phyloP scores from a whole-genome alignment of 495 filamentous ascomycete species.

The Penicillium maclennaniae region DNA sequence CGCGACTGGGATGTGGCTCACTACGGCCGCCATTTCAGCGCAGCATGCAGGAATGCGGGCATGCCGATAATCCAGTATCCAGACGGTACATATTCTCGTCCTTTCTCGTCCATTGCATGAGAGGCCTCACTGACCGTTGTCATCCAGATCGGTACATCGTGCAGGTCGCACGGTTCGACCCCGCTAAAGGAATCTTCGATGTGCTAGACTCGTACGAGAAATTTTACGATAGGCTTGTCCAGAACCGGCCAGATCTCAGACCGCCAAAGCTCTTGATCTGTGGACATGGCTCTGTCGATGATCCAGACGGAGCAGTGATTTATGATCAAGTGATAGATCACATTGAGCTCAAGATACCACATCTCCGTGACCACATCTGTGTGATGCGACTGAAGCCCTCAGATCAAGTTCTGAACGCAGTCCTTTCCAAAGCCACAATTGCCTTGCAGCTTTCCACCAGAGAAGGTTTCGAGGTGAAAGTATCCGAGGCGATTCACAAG shows the following conservation, averaged over 20 bases:
- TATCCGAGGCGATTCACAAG: constrained; percentile 82
- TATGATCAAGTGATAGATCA: constrained; percentile 67
- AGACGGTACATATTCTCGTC: constrained; percentile 39
- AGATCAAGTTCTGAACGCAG: constrained; percentile 76
- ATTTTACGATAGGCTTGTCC: constrained; percentile 58
- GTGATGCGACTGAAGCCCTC: constrained; percentile 74
- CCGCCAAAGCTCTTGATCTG: constrained; percentile 73
- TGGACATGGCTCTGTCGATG: constrained; percentile 82
- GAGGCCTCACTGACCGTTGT: background rate
- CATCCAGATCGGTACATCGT: constrained; percentile 65
- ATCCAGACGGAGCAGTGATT: constrained; percentile 72
- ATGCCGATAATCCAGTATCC: constrained; percentile 67
- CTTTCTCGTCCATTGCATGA: background rate
- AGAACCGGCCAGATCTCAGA: constrained; percentile 35
- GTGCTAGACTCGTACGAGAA: constrained; percentile 75
- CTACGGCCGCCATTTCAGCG: constrained; percentile 73
- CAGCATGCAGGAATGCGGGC: constrained; percentile 48
- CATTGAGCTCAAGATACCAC: constrained; percentile 53
- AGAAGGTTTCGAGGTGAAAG: constrained; percentile 89
- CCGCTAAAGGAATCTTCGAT: constrained; percentile 78
- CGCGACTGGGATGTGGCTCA: constrained; percentile 69
- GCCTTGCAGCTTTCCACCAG: constrained; percentile 77
- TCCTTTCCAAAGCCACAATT: constrained; percentile 71
- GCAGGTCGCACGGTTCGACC: constrained; percentile 84
- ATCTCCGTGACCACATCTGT: constrained; percentile 58